Evolutionary conservation across 1,284 basidiomycete genomes (phyloP).

Genomic region (Cutaneotrichosporon sp.): DNA sequence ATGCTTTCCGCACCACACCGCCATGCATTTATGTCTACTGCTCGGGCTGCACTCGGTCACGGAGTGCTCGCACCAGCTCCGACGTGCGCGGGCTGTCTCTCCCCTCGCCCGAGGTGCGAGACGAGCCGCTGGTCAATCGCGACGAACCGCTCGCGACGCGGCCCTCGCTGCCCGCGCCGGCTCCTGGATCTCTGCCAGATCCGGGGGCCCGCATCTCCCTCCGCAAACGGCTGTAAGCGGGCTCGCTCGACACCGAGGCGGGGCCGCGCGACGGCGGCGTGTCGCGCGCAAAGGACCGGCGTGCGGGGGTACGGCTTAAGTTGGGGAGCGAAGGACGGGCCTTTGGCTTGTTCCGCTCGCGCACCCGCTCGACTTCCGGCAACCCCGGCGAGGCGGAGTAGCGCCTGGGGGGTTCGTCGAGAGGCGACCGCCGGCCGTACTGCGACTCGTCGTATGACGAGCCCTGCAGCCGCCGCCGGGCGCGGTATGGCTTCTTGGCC

Average conservation of each 20-base stretch:
- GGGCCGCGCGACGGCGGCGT: background rate
- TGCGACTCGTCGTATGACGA: background rate
- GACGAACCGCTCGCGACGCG: constrained; percentile 12
- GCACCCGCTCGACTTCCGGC: background rate
- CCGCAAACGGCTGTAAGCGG: constrained; percentile 40
- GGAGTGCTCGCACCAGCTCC: constrained; percentile 19
- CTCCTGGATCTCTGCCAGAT: background rate
- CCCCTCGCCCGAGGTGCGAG: background rate
- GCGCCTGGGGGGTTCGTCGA: background rate
- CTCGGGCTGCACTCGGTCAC: background rate
- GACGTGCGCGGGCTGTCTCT: background rate
- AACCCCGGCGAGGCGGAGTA: background rate
- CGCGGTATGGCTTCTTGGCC: constrained; percentile 21
- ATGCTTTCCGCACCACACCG: background rate
- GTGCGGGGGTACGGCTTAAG: background rate
- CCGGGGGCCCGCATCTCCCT: constrained; percentile 29
- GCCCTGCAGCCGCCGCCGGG: constrained; percentile 6
- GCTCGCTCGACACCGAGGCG: constrained; percentile 38
- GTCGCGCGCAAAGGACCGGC: constrained; percentile 1
- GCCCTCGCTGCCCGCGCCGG: background rate
- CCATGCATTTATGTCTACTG: background rate
- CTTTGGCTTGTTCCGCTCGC: background rate
- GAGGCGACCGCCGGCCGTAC: constrained; percentile 10
- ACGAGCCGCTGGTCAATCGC: background rate
- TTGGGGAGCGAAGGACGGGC: background rate